Evolutionary conservation across 2,329 filamentous ascomycete species (phyloP).

Genomic region (Zopfia rhizophila): DNA sequence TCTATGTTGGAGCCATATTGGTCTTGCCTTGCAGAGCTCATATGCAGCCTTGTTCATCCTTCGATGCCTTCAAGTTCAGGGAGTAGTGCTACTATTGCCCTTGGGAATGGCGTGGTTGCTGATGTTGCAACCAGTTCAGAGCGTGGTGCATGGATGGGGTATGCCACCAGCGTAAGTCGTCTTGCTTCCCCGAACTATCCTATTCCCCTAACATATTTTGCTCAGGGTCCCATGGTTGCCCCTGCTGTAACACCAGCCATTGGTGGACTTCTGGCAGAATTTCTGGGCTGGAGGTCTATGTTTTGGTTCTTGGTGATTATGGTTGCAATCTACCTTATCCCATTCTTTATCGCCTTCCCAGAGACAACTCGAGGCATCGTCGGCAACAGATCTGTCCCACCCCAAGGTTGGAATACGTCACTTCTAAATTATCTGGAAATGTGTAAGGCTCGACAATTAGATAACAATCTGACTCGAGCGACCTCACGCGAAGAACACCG

Average conservation of each 20-base stretch:
- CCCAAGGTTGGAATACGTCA: constrained; percentile 37
- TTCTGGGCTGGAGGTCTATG: constrained; percentile 44
- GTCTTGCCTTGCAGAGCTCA: constrained; percentile 51
- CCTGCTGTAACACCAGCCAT: constrained; percentile 37
- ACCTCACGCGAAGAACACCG: constrained; percentile 31
- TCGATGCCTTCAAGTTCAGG: constrained; percentile 57
- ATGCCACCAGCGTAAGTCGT: constrained; percentile 65
- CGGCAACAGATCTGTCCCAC: constrained; percentile 37
- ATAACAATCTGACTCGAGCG: constrained; percentile 28
- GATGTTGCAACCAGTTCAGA: constrained; percentile 55
- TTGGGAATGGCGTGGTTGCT: constrained; percentile 53
- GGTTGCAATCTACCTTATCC: constrained; percentile 41
- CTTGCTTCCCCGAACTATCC: constrained; percentile 21
- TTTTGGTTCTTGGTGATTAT: constrained; percentile 52
- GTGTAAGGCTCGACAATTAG: constrained; percentile 38
- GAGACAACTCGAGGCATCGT: constrained; percentile 50
- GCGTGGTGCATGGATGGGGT: constrained; percentile 56
- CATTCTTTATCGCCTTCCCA: constrained; percentile 45
- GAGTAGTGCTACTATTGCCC: constrained; percentile 54
- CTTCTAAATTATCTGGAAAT: constrained; percentile 35
- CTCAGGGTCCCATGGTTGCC: constrained; percentile 52
- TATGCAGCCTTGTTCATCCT: constrained; percentile 55
- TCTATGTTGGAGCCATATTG: constrained; percentile 57
- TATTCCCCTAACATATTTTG: constrained; percentile 23
- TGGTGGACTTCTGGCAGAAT: constrained; percentile 43